Evolutionary conservation across 75 land plant genomes (phyloP).

Genomic region (Gnetum montanum): DNA sequence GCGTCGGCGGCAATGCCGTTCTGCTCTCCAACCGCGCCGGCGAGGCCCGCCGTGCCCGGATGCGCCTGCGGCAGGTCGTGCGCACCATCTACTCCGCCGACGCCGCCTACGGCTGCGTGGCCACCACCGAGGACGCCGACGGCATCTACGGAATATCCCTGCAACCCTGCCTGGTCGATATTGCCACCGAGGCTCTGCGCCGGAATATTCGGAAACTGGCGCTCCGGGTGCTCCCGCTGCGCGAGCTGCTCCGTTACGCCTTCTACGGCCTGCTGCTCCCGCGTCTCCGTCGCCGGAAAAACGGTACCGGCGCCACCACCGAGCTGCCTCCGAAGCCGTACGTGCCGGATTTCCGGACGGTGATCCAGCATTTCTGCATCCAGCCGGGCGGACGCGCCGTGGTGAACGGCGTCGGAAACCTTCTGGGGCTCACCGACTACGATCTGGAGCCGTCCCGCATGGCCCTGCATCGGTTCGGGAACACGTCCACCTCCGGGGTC

Average conservation of each 20-base stretch:
- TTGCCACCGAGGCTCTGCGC: constrained; percentile 38
- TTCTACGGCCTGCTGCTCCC: too few relatives aligned
- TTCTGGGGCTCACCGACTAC: constrained; percentile 19
- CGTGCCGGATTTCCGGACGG: constrained; percentile 47
- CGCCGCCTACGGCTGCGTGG: constrained; percentile 41
- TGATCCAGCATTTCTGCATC: constrained; percentile 15
- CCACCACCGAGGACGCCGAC: constrained; percentile 38
- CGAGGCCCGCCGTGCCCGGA: constrained; percentile 23
- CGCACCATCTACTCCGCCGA: constrained; percentile 56
- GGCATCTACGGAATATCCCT: constrained; percentile 40
- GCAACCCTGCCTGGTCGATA: constrained; percentile 29
- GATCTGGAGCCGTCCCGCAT: constrained; percentile 44
- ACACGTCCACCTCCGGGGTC: constrained; percentile 44
- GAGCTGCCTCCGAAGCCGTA: constrained; percentile 29
- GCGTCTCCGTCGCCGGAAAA: too few relatives aligned
- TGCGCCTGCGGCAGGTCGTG: constrained; percentile 39
- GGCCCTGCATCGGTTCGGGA: constrained; percentile 40
- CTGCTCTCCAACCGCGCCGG: constrained; percentile 42
- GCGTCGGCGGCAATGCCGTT: constrained; percentile 50
- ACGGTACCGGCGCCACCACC: too few relatives aligned
- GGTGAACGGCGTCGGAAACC: constrained; percentile 37
- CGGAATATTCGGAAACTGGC: constrained; percentile 38
- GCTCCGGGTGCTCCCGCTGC: constrained; percentile 32
- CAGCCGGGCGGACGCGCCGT: constrained; percentile 40
- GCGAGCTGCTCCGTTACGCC: constrained; percentile 16